Evolutionary conservation across 2,329 filamentous ascomycete species (phyloP).

Genomic region (Grosmannia penicillata): DNA sequence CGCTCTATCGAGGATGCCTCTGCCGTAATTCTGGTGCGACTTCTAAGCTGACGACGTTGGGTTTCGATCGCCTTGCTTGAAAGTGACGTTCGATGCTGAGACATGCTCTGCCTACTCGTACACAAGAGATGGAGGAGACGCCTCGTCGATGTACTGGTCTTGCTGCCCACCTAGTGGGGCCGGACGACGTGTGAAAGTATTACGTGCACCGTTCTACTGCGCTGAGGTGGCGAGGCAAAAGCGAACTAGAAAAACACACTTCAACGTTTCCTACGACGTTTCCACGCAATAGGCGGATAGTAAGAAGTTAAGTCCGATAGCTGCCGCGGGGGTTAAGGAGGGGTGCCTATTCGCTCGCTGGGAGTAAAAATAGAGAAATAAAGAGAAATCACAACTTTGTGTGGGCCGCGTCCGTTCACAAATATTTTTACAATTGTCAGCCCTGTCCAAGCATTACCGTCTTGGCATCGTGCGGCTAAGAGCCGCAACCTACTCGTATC

Average conservation of each 20-base stretch:
- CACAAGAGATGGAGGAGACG: background rate
- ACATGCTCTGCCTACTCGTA: slow-evolving; percentile 4
- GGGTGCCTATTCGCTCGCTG: too few species aligned
- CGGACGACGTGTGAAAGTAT: too few species aligned
- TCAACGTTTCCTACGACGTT: background rate
- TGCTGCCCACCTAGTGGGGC: too few species aligned
- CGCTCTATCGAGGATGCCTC: slow-evolving; percentile 2
- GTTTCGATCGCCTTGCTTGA: slow-evolving; percentile 5
- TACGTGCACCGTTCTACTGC: too few species aligned
- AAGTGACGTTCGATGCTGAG: slow-evolving; percentile 4
- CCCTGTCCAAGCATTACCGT: too few species aligned
- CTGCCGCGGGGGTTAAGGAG: slow-evolving; percentile 1
- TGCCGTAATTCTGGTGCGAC: background rate
- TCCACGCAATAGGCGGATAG: slow-evolving; percentile 1
- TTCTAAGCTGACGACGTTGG: background rate
- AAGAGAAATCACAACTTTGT: background rate
- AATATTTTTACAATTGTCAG: too few species aligned
- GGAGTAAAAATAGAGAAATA: background rate
- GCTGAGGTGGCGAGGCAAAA: background rate
- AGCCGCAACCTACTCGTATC: too few species aligned
- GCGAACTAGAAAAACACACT: background rate
- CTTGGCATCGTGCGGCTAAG: too few species aligned
- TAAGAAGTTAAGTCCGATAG: slow-evolving; percentile 8
- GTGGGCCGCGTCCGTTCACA: too few species aligned
- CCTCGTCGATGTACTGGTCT: too few species aligned